phyloP scores from a whole-genome alignment of 2,329 filamentous ascomycete species.

The Sarocladium kiliense region DNA sequence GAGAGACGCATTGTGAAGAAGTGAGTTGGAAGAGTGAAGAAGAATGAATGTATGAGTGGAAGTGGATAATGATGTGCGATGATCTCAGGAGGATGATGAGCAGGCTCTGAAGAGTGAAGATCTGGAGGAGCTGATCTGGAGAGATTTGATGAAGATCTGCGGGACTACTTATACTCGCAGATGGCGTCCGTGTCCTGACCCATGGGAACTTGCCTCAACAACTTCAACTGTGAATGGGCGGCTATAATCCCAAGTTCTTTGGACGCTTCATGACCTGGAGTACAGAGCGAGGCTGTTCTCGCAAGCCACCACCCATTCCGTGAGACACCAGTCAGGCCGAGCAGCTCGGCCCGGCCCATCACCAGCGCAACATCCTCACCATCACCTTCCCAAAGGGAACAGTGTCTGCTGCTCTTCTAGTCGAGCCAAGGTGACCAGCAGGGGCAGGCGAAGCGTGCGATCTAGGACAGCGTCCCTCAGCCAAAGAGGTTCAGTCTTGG shows the following conservation, averaged over 20 bases:
- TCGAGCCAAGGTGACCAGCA: neutral
- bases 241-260: neutral
- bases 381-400: neutral
- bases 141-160: neutral
- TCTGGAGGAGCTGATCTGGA: neutral
- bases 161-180: conserved; percentile 1
- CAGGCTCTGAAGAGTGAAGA: conserved; percentile 6
- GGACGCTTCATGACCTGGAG: neutral
- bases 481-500: neutral
- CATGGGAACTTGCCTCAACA: no score
- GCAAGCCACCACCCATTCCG: neutral
- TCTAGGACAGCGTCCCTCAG: neutral
- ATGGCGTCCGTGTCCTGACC: neutral
- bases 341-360: neutral
- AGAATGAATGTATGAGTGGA: neutral
- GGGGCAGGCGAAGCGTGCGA: neutral
- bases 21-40: neutral
- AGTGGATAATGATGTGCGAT: neutral
- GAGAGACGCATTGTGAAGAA: conserved; percentile 25
- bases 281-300: neutral
- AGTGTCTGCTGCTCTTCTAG: neutral
- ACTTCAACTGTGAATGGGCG: no score
- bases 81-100: neutral
- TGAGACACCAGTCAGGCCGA: neutral
- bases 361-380: neutral